Evolutionary conservation across 345 rosid species (phyloP).

Genomic region (Gossypium sturtianum): DNA sequence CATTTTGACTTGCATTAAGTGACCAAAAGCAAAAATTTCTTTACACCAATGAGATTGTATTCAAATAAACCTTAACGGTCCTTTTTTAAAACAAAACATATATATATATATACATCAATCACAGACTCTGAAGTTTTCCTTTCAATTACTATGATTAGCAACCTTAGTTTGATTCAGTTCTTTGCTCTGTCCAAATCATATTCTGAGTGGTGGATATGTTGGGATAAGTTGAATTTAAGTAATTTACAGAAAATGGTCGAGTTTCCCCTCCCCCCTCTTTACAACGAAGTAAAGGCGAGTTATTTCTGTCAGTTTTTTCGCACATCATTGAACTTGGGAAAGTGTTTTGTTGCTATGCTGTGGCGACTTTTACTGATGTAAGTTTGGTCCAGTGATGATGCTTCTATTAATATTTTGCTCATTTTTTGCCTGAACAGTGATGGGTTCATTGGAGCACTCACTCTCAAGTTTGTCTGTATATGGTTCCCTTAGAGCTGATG

Average conservation of each 20-base stretch:
- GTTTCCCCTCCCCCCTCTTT: not conserved
- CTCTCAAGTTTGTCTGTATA: constrained; percentile 65
- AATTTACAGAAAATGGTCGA: not conserved
- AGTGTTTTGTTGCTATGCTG: not conserved
- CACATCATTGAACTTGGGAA: not conserved
- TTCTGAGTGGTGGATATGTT: not conserved
- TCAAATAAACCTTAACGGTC: not conserved
- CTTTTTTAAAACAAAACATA: not conserved
- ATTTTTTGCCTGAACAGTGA: constrained; percentile 47
- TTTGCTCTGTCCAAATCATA: not conserved
- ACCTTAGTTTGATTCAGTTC: not conserved
- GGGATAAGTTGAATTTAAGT: not conserved
- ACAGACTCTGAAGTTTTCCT: not conserved
- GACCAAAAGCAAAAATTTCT: not conserved
- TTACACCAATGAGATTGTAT: not conserved
- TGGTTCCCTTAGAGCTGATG: constrained; percentile 78
- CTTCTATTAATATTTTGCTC: not conserved
- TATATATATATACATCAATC: not conserved
- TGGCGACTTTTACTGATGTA: not conserved
- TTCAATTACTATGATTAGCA: not conserved
- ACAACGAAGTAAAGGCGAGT: not conserved
- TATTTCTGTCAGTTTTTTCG: not conserved
- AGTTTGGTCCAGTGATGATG: not conserved
- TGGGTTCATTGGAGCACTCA: constrained; percentile 89
- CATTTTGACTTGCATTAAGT: not conserved